Conservation (phyloP, 768 basidiomycete species). For the Agrocybe praecox region DNA sequence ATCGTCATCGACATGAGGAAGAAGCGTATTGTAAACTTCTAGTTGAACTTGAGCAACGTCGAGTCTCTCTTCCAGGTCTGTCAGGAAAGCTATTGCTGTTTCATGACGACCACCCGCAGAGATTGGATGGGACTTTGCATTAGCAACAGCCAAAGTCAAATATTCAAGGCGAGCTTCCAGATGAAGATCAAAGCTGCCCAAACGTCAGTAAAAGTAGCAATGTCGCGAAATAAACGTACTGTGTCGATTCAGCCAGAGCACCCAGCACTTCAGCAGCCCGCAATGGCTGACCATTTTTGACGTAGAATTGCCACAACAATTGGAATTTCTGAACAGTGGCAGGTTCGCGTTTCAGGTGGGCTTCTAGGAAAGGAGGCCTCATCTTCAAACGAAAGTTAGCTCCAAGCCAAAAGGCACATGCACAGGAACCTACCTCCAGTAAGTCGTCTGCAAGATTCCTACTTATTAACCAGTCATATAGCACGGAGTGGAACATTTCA, state of each 20-base stretch:
- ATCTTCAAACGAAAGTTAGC: constrained; percentile 48
- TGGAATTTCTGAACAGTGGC: constrained; percentile 81
- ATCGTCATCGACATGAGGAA: constrained; percentile 61
- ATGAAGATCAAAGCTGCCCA: constrained; percentile 59
- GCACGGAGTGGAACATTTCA: constrained; percentile 89
- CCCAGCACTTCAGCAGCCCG: constrained; percentile 88
- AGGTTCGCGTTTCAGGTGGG: constrained; percentile 83
- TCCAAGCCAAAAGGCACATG: neutral
- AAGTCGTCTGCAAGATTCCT: constrained; percentile 84
- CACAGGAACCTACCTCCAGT: constrained; percentile 67
- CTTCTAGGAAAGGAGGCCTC: constrained; percentile 86
- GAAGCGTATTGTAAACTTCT: constrained; percentile 78
- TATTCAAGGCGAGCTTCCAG: constrained; percentile 86
- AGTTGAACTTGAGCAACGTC: constrained; percentile 97
- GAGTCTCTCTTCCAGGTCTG: constrained; percentile 91
- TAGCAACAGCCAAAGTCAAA: constrained; percentile 91
- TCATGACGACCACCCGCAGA: constrained; percentile 78
- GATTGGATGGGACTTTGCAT: constrained; percentile 93
- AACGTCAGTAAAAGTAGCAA: constrained; percentile 2
- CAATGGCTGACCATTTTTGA: constrained; percentile 85
- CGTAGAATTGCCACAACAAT: constrained; percentile 96
- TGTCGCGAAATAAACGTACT: constrained; percentile 51
- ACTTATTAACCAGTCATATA: constrained; percentile 93
- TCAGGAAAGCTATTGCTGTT: constrained; percentile 94
- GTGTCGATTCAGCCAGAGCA: constrained; percentile 79